Conservation (phyloP, 1,284 basidiomycete species). For the Acaromyces ingoldii region DNA sequence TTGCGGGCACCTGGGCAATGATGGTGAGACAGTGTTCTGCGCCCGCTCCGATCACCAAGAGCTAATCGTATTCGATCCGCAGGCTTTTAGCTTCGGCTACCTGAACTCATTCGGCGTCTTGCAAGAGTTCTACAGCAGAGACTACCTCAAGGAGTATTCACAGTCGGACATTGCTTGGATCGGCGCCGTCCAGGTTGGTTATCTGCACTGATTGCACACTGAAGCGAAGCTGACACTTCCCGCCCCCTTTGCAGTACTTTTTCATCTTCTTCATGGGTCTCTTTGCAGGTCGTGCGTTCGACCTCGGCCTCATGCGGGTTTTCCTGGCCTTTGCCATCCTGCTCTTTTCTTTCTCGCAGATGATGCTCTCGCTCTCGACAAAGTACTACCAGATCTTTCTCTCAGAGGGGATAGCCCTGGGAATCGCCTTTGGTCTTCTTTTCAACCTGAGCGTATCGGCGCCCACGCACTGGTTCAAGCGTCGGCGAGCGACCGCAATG, state of each 20-base stretch:
- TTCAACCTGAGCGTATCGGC: conserved; percentile 8
- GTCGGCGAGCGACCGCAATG: conserved; percentile 5
- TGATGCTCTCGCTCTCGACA: conserved; percentile 38
- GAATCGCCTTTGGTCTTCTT: conserved; percentile 23
- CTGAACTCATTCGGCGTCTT: conserved; percentile 11
- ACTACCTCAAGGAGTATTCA: background rate
- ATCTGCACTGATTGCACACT: no score
- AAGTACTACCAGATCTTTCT: conserved; percentile 40
- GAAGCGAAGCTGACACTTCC: no score
- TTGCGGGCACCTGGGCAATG: background rate
- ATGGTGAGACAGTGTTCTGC: background rate
- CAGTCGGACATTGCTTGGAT: conserved; percentile 10
- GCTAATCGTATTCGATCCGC: background rate
- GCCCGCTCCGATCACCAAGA: background rate
- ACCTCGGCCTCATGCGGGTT: conserved; percentile 3
- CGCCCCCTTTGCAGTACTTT: conserved; percentile 3
- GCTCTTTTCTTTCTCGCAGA: conserved; percentile 9
- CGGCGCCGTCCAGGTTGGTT: conserved; percentile 3
- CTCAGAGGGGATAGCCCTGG: conserved; percentile 34
- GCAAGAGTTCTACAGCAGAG: conserved; percentile 5
- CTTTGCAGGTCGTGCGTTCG: conserved; percentile 6
- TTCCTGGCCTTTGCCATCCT: conserved; percentile 7
- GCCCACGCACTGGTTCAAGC: conserved; percentile 9
- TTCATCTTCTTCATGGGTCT: conserved; percentile 8
- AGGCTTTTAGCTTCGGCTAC: conserved; percentile 10